Conservation (phyloP, 192 early-diverging fungal genomes). For the Irineochytrium annulatum region DNA sequence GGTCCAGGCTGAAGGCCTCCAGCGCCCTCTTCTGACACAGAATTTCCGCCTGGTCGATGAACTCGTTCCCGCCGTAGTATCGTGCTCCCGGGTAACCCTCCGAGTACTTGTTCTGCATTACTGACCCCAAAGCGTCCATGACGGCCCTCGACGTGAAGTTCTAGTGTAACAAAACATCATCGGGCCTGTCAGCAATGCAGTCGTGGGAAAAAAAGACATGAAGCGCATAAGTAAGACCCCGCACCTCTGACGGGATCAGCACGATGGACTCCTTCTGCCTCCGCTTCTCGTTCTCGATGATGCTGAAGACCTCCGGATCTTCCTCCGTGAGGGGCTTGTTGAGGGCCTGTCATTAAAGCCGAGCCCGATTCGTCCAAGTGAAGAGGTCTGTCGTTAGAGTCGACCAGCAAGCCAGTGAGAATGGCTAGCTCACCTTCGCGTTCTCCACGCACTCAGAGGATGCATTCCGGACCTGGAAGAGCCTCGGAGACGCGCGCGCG, state of each 20-base stretch:
- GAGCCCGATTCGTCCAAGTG: too few species aligned
- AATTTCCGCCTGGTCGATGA: conserved; percentile 89
- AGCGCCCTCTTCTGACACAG: conserved; percentile 95
- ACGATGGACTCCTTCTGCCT: conserved; percentile 90
- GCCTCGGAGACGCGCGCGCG: too few species aligned
- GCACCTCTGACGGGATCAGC: conserved; percentile 93
- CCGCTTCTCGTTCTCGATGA: conserved; percentile 93
- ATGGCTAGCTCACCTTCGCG: too few species aligned
- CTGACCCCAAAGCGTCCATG: conserved; percentile 92
- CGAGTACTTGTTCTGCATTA: conserved; percentile 99
- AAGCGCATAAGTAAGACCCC: background rate
- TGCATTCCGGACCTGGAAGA: too few species aligned
- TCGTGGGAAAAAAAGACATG: background rate
- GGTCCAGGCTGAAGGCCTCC: conserved; percentile 83
- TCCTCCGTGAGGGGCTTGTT: conserved; percentile 69
- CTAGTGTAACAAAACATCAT: conserved; percentile 33
- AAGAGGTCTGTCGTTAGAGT: too few species aligned
- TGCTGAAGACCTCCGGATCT: conserved; percentile 89
- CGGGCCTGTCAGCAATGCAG: background rate
- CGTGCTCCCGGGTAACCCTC: conserved; percentile 94
- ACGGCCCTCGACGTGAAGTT: conserved; percentile 97
- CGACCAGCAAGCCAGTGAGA: too few species aligned
- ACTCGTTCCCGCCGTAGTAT: conserved; percentile 99
- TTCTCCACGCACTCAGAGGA: too few species aligned
- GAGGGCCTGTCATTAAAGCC: too few species aligned